Conservation (phyloP, 179 eudicot species). For the Spergularia azorica region DNA sequence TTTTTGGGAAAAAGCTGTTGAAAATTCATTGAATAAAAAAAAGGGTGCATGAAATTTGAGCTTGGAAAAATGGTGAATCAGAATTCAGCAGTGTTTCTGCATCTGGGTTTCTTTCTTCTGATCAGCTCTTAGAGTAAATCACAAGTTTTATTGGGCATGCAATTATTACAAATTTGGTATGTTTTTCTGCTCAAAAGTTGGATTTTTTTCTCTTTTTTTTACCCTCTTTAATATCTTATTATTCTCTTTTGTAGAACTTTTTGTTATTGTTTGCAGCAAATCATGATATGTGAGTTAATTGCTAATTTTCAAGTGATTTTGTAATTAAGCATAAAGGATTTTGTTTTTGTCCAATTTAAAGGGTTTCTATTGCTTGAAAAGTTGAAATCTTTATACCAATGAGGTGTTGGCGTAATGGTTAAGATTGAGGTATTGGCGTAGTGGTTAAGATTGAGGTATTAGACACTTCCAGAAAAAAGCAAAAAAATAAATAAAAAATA, state of each 20-base stretch:
- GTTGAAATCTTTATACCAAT: neutral
- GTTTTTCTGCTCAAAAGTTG: slow-evolving; percentile 13
- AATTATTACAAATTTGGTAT: slow-evolving; percentile 12
- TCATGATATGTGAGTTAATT: neutral
- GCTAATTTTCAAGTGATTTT: neutral
- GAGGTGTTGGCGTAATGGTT: too few species aligned
- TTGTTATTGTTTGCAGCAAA: neutral
- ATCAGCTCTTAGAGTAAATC: slow-evolving; percentile 12
- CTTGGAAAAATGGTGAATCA: neutral
- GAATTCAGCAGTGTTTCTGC: slow-evolving; percentile 9
- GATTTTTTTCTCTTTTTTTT: neutral
- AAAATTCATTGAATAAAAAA: neutral
- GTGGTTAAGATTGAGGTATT: neutral
- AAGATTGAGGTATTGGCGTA: neutral
- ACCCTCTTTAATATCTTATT: neutral
- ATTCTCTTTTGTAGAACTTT: neutral
- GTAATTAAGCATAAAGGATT: neutral
- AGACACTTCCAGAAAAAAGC: too few species aligned
- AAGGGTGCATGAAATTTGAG: slow-evolving; percentile 7
- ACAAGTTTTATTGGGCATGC: slow-evolving; percentile 3
- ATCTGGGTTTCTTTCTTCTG: slow-evolving; percentile 32
- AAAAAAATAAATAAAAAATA: too few species aligned
- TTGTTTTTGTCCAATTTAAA: neutral
- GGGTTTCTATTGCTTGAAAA: neutral
- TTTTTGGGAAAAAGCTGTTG: too few species aligned